Conservation (phyloP, 257 asterid genomes). For the Prunella vulgaris region DNA sequence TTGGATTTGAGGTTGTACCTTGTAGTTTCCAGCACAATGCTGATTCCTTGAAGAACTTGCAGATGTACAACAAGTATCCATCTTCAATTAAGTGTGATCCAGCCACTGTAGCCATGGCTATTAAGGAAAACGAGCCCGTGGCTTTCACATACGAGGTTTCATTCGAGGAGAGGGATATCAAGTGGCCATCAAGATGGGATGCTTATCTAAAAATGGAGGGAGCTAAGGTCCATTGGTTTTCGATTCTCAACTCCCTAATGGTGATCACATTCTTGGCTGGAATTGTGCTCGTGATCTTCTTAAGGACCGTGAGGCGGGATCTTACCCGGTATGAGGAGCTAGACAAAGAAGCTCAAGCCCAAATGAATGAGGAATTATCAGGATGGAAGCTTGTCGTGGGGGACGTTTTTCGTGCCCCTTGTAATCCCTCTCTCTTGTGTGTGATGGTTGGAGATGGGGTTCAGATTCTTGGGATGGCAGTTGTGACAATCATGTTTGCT, state of each 20-base stretch:
- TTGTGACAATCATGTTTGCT: constrained; percentile 77
- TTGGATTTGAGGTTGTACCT: constrained; percentile 86
- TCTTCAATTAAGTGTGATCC: constrained; percentile 63
- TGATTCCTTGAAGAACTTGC: constrained; percentile 52
- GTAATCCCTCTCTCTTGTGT: constrained; percentile 62
- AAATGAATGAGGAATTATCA: constrained; percentile 88
- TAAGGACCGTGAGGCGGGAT: constrained; percentile 88
- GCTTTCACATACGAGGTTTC: constrained; percentile 69
- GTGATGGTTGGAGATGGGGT: constrained; percentile 93
- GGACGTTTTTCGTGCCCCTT: constrained; percentile 78
- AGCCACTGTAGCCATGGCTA: constrained; percentile 49
- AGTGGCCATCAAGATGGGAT: constrained; percentile 97
- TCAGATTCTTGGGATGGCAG: constrained; percentile 87
- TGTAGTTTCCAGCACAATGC: constrained; percentile 64
- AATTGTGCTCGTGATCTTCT: constrained; percentile 72
- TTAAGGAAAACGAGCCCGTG: constrained; percentile 69
- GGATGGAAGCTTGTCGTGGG: constrained; percentile 94
- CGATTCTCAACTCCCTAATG: constrained; percentile 80
- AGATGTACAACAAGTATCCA: constrained; percentile 53
- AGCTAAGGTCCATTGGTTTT: constrained; percentile 92
- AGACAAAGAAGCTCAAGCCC: constrained; percentile 89
- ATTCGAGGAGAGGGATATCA: constrained; percentile 74
- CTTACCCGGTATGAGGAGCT: constrained; percentile 77
- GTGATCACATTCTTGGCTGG: constrained; percentile 94
- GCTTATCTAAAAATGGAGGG: constrained; percentile 94